Conservation (phyloP, 495 filamentous ascomycete genomes). For the Neurospora hispaniola region DNA sequence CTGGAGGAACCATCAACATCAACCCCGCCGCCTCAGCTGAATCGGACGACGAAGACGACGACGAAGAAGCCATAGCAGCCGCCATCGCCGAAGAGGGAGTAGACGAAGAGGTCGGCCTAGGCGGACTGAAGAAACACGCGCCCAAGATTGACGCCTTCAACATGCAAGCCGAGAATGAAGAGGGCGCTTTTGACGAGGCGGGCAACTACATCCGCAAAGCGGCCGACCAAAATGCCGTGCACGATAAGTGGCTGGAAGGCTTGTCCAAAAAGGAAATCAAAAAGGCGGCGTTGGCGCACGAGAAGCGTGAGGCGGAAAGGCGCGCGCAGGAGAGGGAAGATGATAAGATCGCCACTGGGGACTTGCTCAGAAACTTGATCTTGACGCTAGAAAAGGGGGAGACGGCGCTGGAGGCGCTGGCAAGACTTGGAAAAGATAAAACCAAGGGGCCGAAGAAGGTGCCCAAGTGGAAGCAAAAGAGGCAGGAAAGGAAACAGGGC, state of each 20-base stretch:
- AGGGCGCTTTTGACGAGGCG: constrained; percentile 78
- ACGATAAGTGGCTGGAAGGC: constrained; percentile 88
- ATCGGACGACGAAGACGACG: constrained; percentile 44
- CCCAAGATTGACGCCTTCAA: constrained; percentile 97
- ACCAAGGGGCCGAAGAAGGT: constrained; percentile 51
- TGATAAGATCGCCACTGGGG: constrained; percentile 63
- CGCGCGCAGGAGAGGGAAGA: constrained; percentile 56
- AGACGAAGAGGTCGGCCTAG: constrained; percentile 82
- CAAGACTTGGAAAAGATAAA: constrained; percentile 61
- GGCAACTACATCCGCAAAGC: constrained; percentile 92
- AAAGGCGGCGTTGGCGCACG: constrained; percentile 69
- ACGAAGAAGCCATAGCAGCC: constrained; percentile 56
- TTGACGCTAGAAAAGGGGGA: constrained; percentile 66
- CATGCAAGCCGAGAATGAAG: constrained; percentile 81
- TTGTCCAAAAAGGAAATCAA: constrained; percentile 89
- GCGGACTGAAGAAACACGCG: constrained; percentile 84
- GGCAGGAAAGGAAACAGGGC: constrained; percentile 34
- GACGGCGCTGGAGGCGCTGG: constrained; percentile 80
- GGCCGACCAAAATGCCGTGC: constrained; percentile 80
- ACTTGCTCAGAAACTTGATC: constrained; percentile 65
- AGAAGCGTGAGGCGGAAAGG: constrained; percentile 70
- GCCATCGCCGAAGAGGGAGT: constrained; percentile 58
- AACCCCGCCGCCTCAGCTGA: constrained; percentile 29
- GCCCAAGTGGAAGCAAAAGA: constrained; percentile 50
- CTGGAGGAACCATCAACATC: constrained; percentile 53